A percentile compares a stretch with the other conserved stretches of the same genome.
Conservation (phyloP, 108 stramenopile genomes). For the Cylindrotheca fusiformis region DNA sequence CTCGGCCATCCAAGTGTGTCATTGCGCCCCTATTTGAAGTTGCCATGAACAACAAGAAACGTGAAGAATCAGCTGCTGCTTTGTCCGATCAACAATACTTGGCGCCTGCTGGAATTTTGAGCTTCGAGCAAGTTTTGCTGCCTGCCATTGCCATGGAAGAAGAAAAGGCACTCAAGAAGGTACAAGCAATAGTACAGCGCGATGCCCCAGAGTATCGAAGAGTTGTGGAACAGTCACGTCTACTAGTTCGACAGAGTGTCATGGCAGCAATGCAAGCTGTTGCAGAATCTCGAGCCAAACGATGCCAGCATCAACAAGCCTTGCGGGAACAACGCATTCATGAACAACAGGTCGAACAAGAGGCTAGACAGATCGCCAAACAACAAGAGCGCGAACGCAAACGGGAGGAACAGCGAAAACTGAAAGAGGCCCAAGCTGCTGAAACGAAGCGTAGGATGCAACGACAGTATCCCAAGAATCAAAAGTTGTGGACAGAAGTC, state of each 20-base stretch:
- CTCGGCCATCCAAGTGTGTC: neutral
- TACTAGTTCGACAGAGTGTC: slow-evolving; percentile 23
- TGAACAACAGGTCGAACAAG: neutral
- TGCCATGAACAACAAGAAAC: neutral
- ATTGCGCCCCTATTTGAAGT: neutral
- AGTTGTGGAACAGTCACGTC: slow-evolving; percentile 26
- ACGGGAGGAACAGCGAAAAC: slow-evolving; percentile 13
- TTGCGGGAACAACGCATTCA: neutral
- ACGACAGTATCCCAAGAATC: slow-evolving; percentile 33
- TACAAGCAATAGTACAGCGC: slow-evolving; percentile 51
- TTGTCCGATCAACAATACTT: slow-evolving; percentile 22
- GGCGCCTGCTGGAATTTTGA: slow-evolving; percentile 35
- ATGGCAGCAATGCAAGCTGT: slow-evolving; percentile 27
- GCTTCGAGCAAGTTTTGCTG: slow-evolving; percentile 48
- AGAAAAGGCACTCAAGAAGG: slow-evolving; percentile 30
- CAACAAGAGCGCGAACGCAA: slow-evolving; percentile 13
- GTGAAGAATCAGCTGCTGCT: neutral
- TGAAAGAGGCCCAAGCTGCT: slow-evolving; percentile 10
- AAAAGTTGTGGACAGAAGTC: slow-evolving; percentile 46
- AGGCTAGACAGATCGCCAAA: neutral
- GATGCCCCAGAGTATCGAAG: slow-evolving; percentile 23
- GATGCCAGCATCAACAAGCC: slow-evolving; percentile 7
- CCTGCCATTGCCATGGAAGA: slow-evolving; percentile 41
- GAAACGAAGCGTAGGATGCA: slow-evolving; percentile 1
- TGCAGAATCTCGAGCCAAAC: slow-evolving; percentile 6